Evolutionary conservation across 2,329 filamentous ascomycete genomes (phyloP).

Genomic region (Colletotrichum karsti): DNA sequence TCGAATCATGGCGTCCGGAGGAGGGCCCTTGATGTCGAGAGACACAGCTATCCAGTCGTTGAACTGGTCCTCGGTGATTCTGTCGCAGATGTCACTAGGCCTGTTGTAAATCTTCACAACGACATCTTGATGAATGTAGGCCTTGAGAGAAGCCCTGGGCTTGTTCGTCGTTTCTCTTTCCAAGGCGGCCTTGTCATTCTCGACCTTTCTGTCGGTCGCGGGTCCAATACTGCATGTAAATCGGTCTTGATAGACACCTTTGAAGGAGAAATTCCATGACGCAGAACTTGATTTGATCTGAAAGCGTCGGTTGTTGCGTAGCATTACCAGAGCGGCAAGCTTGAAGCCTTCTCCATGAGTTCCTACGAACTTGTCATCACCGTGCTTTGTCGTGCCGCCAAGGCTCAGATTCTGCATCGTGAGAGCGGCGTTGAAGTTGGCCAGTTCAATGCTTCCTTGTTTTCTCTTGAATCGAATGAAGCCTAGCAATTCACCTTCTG

Average conservation of each 20-base stretch:
- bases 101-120: background rate
- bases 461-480: background rate
- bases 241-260: background rate
- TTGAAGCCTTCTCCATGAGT: background rate
- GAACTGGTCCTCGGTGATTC: background rate
- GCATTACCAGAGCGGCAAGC: background rate
- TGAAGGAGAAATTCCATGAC: background rate
- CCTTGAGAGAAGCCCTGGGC: rapidly evolving
- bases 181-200: too few species aligned
- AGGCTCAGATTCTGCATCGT: background rate
- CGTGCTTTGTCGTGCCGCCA: background rate
- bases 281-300: background rate
- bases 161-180: too few species aligned
- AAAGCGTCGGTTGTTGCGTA: background rate
- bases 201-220: too few species aligned
- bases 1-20: background rate
- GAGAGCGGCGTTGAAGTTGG: background rate
- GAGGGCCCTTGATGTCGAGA: background rate
- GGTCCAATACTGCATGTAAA: background rate
- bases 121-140: rapidly evolving
- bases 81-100: rapidly evolving
- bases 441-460: background rate
- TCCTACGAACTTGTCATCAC: background rate
- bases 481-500: background rate
- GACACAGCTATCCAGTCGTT: background rate